phyloP scores from a whole-genome alignment of 2,329 filamentous ascomycete species.

The Mollisiaceae sp. region DNA sequence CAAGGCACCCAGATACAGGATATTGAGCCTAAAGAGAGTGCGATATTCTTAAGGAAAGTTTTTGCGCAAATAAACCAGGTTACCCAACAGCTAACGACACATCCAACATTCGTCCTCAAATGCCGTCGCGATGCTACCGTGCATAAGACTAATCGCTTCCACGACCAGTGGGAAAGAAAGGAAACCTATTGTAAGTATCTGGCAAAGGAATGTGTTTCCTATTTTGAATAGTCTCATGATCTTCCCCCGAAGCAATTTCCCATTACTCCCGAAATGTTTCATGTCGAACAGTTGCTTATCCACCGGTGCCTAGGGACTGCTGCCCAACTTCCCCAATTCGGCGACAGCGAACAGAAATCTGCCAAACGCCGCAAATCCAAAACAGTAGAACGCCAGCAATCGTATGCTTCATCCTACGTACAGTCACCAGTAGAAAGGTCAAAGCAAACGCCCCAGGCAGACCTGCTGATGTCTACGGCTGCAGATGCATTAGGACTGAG shows the following conservation, averaged over 20 bases:
- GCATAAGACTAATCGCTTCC: slow-evolving; percentile 5
- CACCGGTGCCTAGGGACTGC: background rate
- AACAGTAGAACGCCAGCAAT: background rate
- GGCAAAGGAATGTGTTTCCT: too few relatives aligned
- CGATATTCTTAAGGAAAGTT: background rate
- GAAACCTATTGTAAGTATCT: background rate
- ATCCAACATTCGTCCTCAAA: background rate
- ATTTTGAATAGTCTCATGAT: background rate
- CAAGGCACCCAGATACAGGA: background rate
- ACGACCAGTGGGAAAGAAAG: background rate
- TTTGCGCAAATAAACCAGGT: background rate
- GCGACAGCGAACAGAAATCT: background rate
- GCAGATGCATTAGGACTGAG: background rate
- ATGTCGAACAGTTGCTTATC: background rate
- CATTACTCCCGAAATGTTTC: background rate
- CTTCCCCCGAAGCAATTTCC: background rate
- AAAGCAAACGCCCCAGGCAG: background rate
- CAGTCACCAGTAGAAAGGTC: background rate
- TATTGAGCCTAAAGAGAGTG: background rate
- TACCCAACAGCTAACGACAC: background rate
- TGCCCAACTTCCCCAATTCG: background rate
- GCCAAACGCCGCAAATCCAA: background rate
- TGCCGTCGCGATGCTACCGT: background rate
- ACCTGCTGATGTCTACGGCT: background rate
- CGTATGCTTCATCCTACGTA: background rate